Base-by-base conservation (phyloP, 306 rosid genomes). In the Cicer judaicum region DNA sequence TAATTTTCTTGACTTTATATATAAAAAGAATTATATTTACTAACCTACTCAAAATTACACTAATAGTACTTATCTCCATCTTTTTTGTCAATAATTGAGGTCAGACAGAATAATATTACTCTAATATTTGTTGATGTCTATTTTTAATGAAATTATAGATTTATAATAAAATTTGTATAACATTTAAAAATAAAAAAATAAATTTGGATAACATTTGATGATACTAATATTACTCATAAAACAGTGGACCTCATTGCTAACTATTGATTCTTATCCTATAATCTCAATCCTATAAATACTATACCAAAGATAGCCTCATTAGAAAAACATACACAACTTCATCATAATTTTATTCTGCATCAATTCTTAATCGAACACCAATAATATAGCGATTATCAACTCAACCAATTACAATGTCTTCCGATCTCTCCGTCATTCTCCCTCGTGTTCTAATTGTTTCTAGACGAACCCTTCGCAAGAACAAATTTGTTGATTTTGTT, bases 401-500 rank as follows among this genome's bases (percentile, higher is more conserved):
- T 54, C 61, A 18, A 18, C 4, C 13, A 41, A 34, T 2, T 40
- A 12, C 41, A 63, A 88, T 88, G 94, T 82, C 84, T 67, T 67
- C 96, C 18, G 97, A 93, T 88, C 90, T 91, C 60, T 89, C 96
- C 2, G 84, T 48, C 6, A 86, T 93, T 46, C 96, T 91, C 60
- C 98, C 98, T 75, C 97, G 97, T 49, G 97, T 91, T 69, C 89
- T 93, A n/a, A 92, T 93, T 19, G 98, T 93, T 77, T 93, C 98
- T 24, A 79, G 98, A 63, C 96, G 98, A 38, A 87, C 72, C 82
- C 82, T 93, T 80, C 98, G 97, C 70, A 93, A 93, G 78, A 93
- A 93, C 92, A 93, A 93, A 80, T 93, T 93, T 67, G 98, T 93
- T 1, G 96, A 93, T 91, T 93, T 93, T 42, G 97, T 93, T 0